Conservation (phyloP, 768 basidiomycete species). For the Xerocomellus dryophilus region DNA sequence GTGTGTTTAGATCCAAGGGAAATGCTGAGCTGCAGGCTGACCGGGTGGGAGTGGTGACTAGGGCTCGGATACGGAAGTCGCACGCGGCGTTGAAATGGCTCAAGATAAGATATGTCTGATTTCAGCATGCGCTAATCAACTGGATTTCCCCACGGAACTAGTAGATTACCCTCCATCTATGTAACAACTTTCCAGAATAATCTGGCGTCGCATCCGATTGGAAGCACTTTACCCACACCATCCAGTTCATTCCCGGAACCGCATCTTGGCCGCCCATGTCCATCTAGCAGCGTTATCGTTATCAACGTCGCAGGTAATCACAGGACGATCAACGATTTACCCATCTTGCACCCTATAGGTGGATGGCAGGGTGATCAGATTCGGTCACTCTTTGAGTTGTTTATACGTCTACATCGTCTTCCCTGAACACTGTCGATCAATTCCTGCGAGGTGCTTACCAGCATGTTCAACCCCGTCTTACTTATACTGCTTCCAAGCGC, state of each 20-base stretch:
- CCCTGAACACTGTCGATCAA: slow-evolving; percentile 26
- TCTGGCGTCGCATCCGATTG: slow-evolving; percentile 18
- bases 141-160: slow-evolving; percentile 14
- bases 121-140: too few species aligned
- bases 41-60: not conserved
- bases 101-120: slow-evolving; percentile 7
- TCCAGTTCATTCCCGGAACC: slow-evolving; percentile 24
- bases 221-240: slow-evolving; percentile 27
- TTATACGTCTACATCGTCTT: slow-evolving; percentile 32
- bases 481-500: slow-evolving; percentile 35
- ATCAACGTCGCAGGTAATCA: not conserved
- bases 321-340: slow-evolving; percentile 9
- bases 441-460: slow-evolving; percentile 29
- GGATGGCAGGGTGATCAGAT: slow-evolving; percentile 31
- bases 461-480: slow-evolving; percentile 22
- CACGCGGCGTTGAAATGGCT: slow-evolving; percentile 2
- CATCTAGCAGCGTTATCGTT: not conserved
- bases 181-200: slow-evolving; percentile 31
- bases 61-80: not conserved
- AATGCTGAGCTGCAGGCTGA: not conserved
- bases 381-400: slow-evolving; percentile 31
- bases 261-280: slow-evolving; percentile 33
- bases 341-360: slow-evolving; percentile 38
- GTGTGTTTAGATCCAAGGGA: not conserved
- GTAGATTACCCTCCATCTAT: slow-evolving; percentile 21